phyloP scores from a whole-genome alignment of 169 alveolate species.

The Plasmodium chabaudi region DNA sequence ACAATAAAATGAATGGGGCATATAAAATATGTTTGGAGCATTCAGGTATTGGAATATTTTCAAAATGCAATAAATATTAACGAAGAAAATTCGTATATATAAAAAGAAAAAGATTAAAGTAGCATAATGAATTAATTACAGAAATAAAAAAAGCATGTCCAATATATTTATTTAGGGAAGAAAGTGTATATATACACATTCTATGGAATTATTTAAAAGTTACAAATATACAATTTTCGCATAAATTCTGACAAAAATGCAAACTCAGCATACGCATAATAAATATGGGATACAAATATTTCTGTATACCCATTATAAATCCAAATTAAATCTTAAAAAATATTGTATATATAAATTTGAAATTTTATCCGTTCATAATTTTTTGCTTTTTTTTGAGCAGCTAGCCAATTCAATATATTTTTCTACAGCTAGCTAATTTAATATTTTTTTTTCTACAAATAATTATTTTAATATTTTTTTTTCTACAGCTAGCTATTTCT shows the following conservation, averaged over 20 bases:
- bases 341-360: background rate
- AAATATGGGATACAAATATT: background rate
- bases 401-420: no score
- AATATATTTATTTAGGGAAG: background rate
- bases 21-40: no score
- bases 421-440: no score
- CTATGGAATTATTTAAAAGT: background rate
- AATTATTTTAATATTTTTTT: no score
- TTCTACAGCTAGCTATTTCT: no score
- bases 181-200: conserved; percentile 2
- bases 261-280: background rate
- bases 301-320: conserved; percentile 4
- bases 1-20: no score
- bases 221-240: background rate
- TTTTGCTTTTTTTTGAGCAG: no score
- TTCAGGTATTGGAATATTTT: no score
- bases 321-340: conserved; percentile 7
- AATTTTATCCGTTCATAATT: no score
- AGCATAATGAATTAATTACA: conserved; percentile 12
- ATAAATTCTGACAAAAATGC: conserved; percentile 17
- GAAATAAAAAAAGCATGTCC: conserved; percentile 3
- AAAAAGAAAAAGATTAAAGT: conserved; percentile 15
- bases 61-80: no score
- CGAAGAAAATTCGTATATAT: background rate
- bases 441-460: no score